Conservation (phyloP, 306 rosid species). For the Potentilla sterilis region DNA sequence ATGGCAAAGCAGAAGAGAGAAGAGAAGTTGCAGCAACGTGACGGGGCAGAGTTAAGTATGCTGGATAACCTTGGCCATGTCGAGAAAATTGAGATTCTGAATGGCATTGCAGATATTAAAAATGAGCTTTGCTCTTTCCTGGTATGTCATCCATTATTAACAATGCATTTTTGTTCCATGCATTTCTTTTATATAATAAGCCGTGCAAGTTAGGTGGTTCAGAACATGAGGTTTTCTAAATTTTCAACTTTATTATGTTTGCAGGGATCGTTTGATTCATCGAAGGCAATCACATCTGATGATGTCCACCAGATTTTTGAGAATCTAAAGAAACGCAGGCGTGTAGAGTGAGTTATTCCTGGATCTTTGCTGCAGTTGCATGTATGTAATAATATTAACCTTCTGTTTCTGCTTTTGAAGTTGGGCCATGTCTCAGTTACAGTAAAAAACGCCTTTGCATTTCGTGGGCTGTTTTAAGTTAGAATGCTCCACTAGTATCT, state of each 20-base stretch:
- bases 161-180: background rate
- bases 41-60: slow-evolving; percentile 66
- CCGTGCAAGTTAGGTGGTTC: background rate
- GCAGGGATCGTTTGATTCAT: slow-evolving; percentile 84
- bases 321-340: slow-evolving; percentile 90
- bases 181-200: background rate
- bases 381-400: slow-evolving; percentile 23
- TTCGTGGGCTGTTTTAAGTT: slow-evolving; percentile 30
- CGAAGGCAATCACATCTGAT: slow-evolving; percentile 81
- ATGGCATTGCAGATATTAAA: slow-evolving; percentile 92
- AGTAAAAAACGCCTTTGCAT: slow-evolving; percentile 19
- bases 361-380: slow-evolving; percentile 20
- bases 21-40: slow-evolving; percentile 75
- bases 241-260: slow-evolving; percentile 3
- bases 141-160: slow-evolving; percentile 41
- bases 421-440: slow-evolving; percentile 23
- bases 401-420: slow-evolving; percentile 19
- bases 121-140: slow-evolving; percentile 79
- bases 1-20: slow-evolving; percentile 81
- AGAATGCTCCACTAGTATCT: slow-evolving; percentile 20
- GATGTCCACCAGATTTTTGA: slow-evolving; percentile 88
- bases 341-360: slow-evolving; percentile 47
- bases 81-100: slow-evolving; percentile 88
- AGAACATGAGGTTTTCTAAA: slow-evolving; percentile 7
- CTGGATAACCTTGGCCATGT: slow-evolving; percentile 82